Evolutionary conservation across 2,329 filamentous ascomycete genomes (phyloP).

Genomic region (Paracorniculantispora psalliotae): DNA sequence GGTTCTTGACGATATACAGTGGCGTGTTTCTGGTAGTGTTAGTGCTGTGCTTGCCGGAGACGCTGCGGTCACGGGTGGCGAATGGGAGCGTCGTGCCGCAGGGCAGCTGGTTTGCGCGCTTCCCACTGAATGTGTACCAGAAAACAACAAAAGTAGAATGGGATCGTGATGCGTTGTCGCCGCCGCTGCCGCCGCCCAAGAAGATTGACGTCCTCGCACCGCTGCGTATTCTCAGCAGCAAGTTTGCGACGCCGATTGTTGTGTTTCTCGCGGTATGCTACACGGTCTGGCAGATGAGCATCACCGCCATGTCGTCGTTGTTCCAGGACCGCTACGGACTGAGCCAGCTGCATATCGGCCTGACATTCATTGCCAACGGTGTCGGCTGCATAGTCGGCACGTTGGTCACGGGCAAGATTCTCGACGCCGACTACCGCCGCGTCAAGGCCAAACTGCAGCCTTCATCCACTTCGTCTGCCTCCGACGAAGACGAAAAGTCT

Average conservation of each 20-base stretch:
- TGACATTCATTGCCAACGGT: constrained; percentile 52
- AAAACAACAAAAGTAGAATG: constrained; percentile 20
- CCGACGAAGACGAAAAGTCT: constrained; percentile 16
- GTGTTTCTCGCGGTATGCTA: constrained; percentile 47
- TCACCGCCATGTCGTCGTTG: constrained; percentile 47
- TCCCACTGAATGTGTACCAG: constrained; percentile 31
- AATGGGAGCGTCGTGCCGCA: constrained; percentile 31
- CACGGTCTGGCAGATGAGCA: constrained; percentile 51
- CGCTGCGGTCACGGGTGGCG: constrained; percentile 37
- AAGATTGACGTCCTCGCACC: constrained; percentile 40
- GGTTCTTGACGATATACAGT: constrained; percentile 44
- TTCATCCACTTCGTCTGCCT: background rate
- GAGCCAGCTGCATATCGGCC: constrained; percentile 39
- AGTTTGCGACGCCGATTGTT: constrained; percentile 39
- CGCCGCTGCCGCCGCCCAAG: constrained; percentile 20
- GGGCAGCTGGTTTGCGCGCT: constrained; percentile 18
- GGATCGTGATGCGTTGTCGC: constrained; percentile 8
- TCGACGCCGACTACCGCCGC: constrained; percentile 46
- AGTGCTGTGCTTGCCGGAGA: constrained; percentile 42
- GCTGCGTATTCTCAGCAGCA: constrained; percentile 41
- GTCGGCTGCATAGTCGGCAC: constrained; percentile 50
- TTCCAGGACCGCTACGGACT: constrained; percentile 40
- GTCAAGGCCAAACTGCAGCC: constrained; percentile 24
- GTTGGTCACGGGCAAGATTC: constrained; percentile 45
- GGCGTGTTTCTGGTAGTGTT: constrained; percentile 35